Conservation (phyloP, 768 basidiomycete genomes). For the Piloderma croceum region DNA sequence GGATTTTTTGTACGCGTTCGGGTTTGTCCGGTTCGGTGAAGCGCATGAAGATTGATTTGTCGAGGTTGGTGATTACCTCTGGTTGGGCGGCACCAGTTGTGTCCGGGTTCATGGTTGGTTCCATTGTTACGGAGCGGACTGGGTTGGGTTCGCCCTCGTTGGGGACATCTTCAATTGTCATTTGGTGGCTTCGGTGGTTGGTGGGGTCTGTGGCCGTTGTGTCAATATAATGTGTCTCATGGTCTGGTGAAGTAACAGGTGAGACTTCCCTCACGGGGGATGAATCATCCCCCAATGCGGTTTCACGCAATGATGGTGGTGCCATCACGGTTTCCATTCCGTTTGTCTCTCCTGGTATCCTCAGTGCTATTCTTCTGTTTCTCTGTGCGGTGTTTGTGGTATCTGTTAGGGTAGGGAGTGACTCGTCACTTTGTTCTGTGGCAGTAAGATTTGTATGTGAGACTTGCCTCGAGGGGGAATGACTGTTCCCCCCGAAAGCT, state of each 20-base stretch:
- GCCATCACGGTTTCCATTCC: too few relatives aligned
- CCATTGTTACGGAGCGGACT: not conserved
- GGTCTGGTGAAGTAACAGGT: too few relatives aligned
- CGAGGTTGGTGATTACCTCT: not conserved
- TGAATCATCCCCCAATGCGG: too few relatives aligned
- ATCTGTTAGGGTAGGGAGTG: too few relatives aligned
- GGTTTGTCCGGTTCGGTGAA: slow-evolving; percentile 16
- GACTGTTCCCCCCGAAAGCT: not conserved
- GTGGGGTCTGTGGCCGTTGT: not conserved
- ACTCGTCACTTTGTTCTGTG: not conserved
- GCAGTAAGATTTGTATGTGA: not conserved
- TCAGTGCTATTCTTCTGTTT: not conserved
- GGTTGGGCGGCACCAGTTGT: not conserved
- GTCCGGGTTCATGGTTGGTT: not conserved
- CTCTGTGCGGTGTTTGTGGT: not conserved
- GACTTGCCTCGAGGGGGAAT: not conserved
- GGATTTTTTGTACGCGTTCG: slow-evolving; percentile 13
- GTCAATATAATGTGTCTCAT: too few relatives aligned
- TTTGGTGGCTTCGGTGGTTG: not conserved
- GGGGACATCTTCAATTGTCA: not conserved
- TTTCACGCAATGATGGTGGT: too few relatives aligned
- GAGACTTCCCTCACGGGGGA: too few relatives aligned
- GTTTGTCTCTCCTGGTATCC: not conserved
- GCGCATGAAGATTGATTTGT: slow-evolving; percentile 10
- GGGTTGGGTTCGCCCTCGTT: not conserved